Evolutionary conservation across 2,329 filamentous ascomycete genomes (phyloP), one percentile per base, ranked within the genome.

Genomic region (Alternaria conjuncta): DNA sequence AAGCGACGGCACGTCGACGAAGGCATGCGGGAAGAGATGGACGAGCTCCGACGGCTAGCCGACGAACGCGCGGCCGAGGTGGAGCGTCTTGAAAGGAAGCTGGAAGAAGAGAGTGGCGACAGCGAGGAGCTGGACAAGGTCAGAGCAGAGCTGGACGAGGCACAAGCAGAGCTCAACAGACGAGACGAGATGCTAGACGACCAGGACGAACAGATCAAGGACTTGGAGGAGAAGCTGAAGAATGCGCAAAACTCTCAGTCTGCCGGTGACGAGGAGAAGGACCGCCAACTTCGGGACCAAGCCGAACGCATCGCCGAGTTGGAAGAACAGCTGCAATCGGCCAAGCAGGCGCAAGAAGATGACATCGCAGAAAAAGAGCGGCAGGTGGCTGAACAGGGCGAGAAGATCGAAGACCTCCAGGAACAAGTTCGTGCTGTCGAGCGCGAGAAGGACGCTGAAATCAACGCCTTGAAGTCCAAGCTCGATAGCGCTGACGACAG

Each of bases 1-100:
- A 93, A 93, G 80, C 88, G 88, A 72, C 91, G 91, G 73, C 89
- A 93, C 67, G 87, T 87, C 11, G 90, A 94, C 72, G 89, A 93
- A 68, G 88, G 85, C 62, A 86, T 93, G 69, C 89, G 88, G 55
- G 85, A 87, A 64, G 88, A 90, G 72, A 82, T 90, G 75, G 82
- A 84, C 13, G 79, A 82, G 58, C 71, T 86, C 57, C 79, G 81
- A 56, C 78, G 76, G 54, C 65, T 83, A 57, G 81, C 82, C 8
- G 82, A 85, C 15, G 80, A 84, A 59, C 81, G 81, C 30, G 78
- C 71, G 5, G 73, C 64, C 3, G 79, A 82, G 60, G 55, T 82
- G 10, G 71, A 78, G 28, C 69, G 72, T 15, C 66, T 81, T 6
- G 76, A 80, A 55, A 72, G 73, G 4, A 76, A 76, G 57, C 57